Evolutionary conservation across 371 early-diverging fungal genomes (phyloP).

Genomic region (Saksenaea oblongispora): DNA sequence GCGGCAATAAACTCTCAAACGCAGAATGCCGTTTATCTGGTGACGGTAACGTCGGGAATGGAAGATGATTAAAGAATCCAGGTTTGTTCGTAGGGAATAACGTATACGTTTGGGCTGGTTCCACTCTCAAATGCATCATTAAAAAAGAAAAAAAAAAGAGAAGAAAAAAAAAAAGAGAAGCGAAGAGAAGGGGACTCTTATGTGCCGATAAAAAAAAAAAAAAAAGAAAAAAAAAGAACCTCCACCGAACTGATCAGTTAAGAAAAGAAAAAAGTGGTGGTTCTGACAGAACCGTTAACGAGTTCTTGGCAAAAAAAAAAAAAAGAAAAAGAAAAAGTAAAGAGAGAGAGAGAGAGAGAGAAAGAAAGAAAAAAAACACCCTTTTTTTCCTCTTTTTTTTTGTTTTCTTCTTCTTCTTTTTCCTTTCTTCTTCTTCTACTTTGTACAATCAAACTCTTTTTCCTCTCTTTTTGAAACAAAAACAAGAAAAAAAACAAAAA

Average conservation of each 20-base stretch:
- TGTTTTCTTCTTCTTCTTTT: slow-evolving; percentile 2
- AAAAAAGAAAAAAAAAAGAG: neutral
- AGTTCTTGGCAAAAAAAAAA: slow-evolving; percentile 4
- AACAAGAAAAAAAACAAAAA: slow-evolving; percentile 6
- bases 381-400: neutral
- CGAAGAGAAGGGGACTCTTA: too few relatives aligned
- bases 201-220: neutral
- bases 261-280: too few relatives aligned
- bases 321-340: neutral
- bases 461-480: neutral
- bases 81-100: slow-evolving; percentile 24
- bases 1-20: slow-evolving; percentile 11
- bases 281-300: too few relatives aligned
- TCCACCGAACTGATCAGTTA: neutral
- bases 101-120: slow-evolving; percentile 22
- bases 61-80: slow-evolving; percentile 3
- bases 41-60: neutral
- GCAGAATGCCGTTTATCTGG: slow-evolving; percentile 8
- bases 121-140: slow-evolving; percentile 21
- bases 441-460: neutral
- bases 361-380: neutral
- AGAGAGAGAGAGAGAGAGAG: slow-evolving; percentile 2
- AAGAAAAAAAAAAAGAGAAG: neutral
- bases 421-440: slow-evolving; percentile 9
- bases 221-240: neutral